These are phyloP conservation scores for Nakaseomyces bracarensis DNA, from an alignment of 1,139 yeast genomes.

Conservation along the genomic window DNA sequence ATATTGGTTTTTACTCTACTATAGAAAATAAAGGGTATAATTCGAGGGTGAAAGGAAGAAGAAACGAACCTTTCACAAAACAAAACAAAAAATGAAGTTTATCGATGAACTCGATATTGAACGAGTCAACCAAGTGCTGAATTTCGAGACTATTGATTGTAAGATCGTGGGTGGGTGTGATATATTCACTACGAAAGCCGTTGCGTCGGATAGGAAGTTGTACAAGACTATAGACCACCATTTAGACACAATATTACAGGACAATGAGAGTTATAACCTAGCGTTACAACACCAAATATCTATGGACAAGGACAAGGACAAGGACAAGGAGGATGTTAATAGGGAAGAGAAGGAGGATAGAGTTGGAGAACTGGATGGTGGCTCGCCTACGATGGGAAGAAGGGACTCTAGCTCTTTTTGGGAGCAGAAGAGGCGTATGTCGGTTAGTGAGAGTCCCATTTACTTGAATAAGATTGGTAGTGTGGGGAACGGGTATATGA, in stretches of 20 bases:
- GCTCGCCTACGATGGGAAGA: slow-evolving; percentile 8
- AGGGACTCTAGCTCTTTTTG: slow-evolving; percentile 28
- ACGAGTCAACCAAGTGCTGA: slow-evolving; percentile 75
- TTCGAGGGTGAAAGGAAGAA: not conserved
- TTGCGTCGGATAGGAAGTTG: slow-evolving; percentile 79
- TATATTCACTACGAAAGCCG: slow-evolving; percentile 87
- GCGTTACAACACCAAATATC: slow-evolving; percentile 24
- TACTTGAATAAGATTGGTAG: slow-evolving; percentile 11
- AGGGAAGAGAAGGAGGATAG: slow-evolving; percentile 8
- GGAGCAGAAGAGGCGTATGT: slow-evolving; percentile 34
- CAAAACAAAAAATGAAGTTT: slow-evolving; percentile 41
- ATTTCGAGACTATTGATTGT: slow-evolving; percentile 81
- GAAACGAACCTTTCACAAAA: not conserved
- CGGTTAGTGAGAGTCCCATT: slow-evolving; percentile 24
- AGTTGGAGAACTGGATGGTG: slow-evolving; percentile 16
- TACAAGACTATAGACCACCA: slow-evolving; percentile 83
- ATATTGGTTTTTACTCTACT: not conserved
- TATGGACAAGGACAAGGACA: not conserved
- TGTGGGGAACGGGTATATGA: slow-evolving; percentile 8
- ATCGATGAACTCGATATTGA: slow-evolving; percentile 89
- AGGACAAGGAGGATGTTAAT: not conserved
- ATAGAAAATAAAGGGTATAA: not conserved
- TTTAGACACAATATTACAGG: slow-evolving; percentile 57
- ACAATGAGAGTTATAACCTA: slow-evolving; percentile 32
- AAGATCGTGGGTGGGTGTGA: slow-evolving; percentile 91